These are phyloP conservation scores for Prototheca wickerhamii DNA, from an alignment of 163 green algal species.

Conservation along the genomic window DNA sequence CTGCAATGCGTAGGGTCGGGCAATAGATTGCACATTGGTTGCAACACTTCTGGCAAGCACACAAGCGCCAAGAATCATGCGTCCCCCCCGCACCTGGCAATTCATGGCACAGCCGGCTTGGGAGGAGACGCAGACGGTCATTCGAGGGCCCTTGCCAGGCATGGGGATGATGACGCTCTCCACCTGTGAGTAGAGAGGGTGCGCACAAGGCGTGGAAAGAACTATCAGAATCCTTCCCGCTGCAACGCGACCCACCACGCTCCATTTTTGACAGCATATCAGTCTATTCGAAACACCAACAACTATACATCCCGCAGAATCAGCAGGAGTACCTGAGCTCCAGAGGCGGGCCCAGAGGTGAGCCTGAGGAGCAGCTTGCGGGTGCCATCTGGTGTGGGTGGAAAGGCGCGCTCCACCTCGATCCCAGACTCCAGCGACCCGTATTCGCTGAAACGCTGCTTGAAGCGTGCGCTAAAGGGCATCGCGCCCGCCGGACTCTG, in stretches of 20 bases:
- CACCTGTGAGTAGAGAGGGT: conserved; percentile 20
- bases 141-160: conserved; percentile 27
- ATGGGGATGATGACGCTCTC: conserved; percentile 82
- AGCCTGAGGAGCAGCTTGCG: conserved; percentile 70
- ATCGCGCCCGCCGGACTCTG: conserved; percentile 23
- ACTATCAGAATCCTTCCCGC: background rate
- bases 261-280: no score
- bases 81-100: conserved; percentile 45
- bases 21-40: no score
- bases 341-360: conserved; percentile 20
- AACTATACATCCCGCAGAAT: conserved; percentile 9
- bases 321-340: no score
- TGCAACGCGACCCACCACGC: background rate
- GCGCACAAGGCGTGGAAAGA: background rate
- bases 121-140: conserved; percentile 72
- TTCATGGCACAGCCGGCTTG: conserved; percentile 90
- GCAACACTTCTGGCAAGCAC: no score
- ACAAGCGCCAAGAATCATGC: no score
- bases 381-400: conserved; percentile 59
- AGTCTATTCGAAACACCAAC: background rate
- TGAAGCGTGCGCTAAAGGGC: conserved; percentile 48
- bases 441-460: conserved; percentile 10
- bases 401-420: conserved; percentile 36
- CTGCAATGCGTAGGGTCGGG: conserved; percentile 17
- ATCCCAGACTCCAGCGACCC: conserved; percentile 53